Base-by-base conservation (phyloP, 345 rosid species). In the Diplotaxis tenuifolia region DNA sequence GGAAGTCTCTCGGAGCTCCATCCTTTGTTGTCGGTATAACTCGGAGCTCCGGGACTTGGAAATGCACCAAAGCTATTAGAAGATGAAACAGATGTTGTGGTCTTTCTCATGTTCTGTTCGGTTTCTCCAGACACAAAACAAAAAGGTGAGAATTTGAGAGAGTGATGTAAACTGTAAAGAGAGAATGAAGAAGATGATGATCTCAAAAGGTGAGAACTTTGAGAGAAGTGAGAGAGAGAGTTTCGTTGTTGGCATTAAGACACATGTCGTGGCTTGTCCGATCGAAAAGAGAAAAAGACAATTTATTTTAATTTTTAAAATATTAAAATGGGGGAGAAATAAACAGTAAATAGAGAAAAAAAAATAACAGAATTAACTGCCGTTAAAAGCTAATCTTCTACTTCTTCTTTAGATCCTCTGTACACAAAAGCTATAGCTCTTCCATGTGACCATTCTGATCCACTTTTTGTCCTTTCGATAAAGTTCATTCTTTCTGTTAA, bases 1-100 rank as follows among this genome's bases (percentile, higher is more conserved):
- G 98, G 89, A 21, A 89, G 84, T 68, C 98, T 76, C 84, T 92
- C 94, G 15, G 94, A 89, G 74, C 89, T 77, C 98, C 98, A 92
- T 9, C 96, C 92, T 72, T 83, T 92, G 63, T 79, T 82, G 0
- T 86, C 90, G 3, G 59, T 78, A 67, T 80, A 78, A 69, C 55
- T 80, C 20, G 73, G 79, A 55, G 75, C 83, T 77, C 85, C 87
- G 20, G 87, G 90, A 71, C 90, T 84, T 23, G 82, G 79, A 55
- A 86, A 82, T 20, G 78, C 74, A 40, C 85, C 84, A 14, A 84
- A 71, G 75, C 76, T 72, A 15, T 67, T 68, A 42, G 18, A 40
- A 36, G 42, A 38, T 42, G 83, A 79, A 61, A 69, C 38, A 3
- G 81, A 66, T 0, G 77, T n/a, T n/a, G n/a, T n/a, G n/a, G n/a